Evolutionary conservation across 2,329 filamentous ascomycete species (phyloP), one percentile per base, ranked within the genome.

Genomic region (Cladorrhinum sp.): DNA sequence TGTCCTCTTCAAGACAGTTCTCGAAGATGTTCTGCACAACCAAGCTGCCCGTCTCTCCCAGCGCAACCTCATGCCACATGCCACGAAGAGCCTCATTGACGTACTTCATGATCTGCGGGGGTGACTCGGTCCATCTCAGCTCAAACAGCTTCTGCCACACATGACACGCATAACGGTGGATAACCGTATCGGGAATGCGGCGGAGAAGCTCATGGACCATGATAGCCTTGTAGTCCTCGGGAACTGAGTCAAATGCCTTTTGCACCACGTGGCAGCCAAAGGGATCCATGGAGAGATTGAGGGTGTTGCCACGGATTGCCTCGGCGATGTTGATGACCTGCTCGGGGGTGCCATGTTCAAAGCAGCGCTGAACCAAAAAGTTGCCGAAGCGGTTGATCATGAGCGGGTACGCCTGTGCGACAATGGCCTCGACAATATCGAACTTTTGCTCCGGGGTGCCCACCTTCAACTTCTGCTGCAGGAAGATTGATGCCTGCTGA

Each of bases 121-220:
- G 95, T 41, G 92, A 91, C 69, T 93, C 90, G 65, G 88, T 92
- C 95, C 95, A 99, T 71, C 95, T 89, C 68, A 99, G 85, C 76
- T 99, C 95, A 74, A 99, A 99, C 25, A 99, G 85, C 80, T 99
- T 99, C 79, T 99, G 95, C 95, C 95, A 99, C 64, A 99, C 95
- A 75, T 99, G 95, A 71, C 95, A 99, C 61, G 95, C 95, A 77
- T 99, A 99, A 67, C 96, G 90, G 77, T 99, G 96, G 72, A 99
- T 95, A 65, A 99, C 93, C 2, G 95, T 99, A 76, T 99, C 93
- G 0, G 93, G 95, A 65, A 99, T 99, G 58, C 92, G 89, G 63
- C 92, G 91, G 60, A 99, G 86, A 24, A 99, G 83, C 73, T 99
- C 95, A 72, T 96, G 92, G n/a, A 99, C 95, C 93, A 99, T 98